These are phyloP conservation scores for Taiozyma sp. DNA, from an alignment of 1,139 yeast genomes.

Conservation along the genomic window DNA sequence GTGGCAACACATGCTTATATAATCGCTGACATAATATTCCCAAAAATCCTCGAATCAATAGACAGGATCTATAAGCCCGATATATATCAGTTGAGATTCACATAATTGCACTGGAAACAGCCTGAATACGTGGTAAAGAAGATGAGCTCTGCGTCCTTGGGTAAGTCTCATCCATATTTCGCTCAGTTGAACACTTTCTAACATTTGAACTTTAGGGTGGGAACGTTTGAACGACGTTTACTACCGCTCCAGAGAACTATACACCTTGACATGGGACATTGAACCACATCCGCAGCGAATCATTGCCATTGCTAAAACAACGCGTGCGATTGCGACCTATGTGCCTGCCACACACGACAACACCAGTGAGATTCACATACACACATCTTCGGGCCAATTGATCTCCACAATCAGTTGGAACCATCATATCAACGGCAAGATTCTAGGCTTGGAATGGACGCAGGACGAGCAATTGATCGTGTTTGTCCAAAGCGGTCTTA, in stretches of 20 bases:
- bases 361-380: constrained; percentile 13
- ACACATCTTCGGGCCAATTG: constrained; percentile 18
- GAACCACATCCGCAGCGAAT: constrained; percentile 8
- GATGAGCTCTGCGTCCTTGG: not conserved
- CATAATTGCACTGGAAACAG: not conserved
- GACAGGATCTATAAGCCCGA: not conserved
- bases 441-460: constrained; percentile 56
- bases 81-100: not conserved
- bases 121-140: not conserved
- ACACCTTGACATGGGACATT: constrained; percentile 28
- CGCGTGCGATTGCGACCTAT: constrained; percentile 22
- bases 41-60: not conserved
- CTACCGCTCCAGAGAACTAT: constrained; percentile 47
- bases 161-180: not conserved
- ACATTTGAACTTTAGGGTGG: constrained; percentile 14
- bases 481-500: constrained; percentile 51
- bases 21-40: not conserved
- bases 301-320: constrained; percentile 15
- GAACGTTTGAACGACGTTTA: constrained; percentile 40
- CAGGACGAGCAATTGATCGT: constrained; percentile 55
- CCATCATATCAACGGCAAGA: constrained; percentile 43
- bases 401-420: constrained; percentile 23
- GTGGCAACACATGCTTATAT: not conserved
- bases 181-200: not conserved
- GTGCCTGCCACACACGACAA: constrained; percentile 3